A percentile compares a stretch with the other conserved stretches of the same genome.
Conservation (phyloP, 2,329 filamentous ascomycete species). For the Lecanosticta acicola region DNA sequence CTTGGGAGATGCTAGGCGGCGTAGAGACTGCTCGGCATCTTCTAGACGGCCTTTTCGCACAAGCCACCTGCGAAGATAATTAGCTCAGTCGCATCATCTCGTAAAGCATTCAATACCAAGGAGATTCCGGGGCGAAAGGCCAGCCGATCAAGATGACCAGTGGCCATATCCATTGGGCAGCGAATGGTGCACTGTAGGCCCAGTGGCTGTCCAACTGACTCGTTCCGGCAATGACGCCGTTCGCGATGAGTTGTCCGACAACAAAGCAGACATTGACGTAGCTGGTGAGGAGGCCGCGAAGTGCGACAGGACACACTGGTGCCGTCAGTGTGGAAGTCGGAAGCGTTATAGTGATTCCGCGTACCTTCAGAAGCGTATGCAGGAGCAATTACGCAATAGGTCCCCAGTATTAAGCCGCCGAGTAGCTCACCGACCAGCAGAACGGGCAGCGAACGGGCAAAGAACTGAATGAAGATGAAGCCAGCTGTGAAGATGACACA, state of each 20-base stretch:
- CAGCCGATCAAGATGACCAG: slow-evolving; percentile 34
- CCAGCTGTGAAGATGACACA: slow-evolving; percentile 39
- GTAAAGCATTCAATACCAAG: slow-evolving; percentile 24
- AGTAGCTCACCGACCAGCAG: slow-evolving; percentile 59
- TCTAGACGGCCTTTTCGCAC: slow-evolving; percentile 33
- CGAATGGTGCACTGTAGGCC: slow-evolving; percentile 43
- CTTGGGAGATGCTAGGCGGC: slow-evolving; percentile 33
- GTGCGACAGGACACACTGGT: slow-evolving; percentile 50
- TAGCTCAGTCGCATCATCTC: too few relatives aligned
- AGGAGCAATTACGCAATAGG: slow-evolving; percentile 52
- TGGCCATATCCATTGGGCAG: slow-evolving; percentile 42
- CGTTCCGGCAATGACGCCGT: slow-evolving; percentile 36
- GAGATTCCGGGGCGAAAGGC: slow-evolving; percentile 36
- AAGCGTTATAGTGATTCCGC: neutral
- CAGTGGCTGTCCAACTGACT: slow-evolving; percentile 32
- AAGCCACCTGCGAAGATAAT: slow-evolving; percentile 27
- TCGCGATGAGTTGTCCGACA: slow-evolving; percentile 54
- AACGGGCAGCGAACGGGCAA: slow-evolving; percentile 50
- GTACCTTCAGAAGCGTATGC: slow-evolving; percentile 36
- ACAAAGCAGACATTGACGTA: slow-evolving; percentile 60
- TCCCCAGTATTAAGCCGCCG: slow-evolving; percentile 56
- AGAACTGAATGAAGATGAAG: slow-evolving; percentile 60
- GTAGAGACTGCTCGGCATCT: slow-evolving; percentile 33
- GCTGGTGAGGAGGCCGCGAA: slow-evolving; percentile 54
- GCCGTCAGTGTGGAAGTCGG: neutral